Evolutionary conservation across 2,329 filamentous ascomycete genomes (phyloP), one percentile per base, ranked within the genome.

Genomic region (Cryoendolithus antarcticus): DNA sequence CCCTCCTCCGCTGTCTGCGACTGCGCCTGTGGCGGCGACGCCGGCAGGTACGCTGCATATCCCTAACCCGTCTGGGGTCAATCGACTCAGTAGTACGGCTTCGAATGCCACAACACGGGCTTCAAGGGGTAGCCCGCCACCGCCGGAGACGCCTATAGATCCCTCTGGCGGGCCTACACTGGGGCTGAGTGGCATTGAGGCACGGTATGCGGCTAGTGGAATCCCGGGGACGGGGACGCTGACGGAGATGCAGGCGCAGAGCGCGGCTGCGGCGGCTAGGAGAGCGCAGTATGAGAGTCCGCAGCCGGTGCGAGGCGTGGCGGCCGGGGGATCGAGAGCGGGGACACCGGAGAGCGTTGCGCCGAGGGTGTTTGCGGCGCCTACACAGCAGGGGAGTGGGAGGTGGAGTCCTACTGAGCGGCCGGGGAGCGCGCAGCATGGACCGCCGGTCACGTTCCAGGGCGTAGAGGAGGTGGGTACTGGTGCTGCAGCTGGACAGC

Each of bases 391-490:
- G 19, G 21, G 13, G 35, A 57, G 70, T 19, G 74, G 89, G 35
- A 86, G 88, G 24, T 96, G 89, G 91, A 96, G 89, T 7, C 91
- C 91, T 1, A 96, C 91, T 3, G 91, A 98, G 59, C 73, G 79
- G 41, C 86, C 88, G 1, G 86, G 86, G 27, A 80, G 80, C 45
- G 81, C 86, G 38, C 85, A 86, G 4, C 86, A 94, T 63, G 88
- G 88, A 0, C 86, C 86, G 24, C 86, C 89, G 1, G 86, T 83
- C 0, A 82, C 93, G 1, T 96, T 95, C 51, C 89, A 95, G 62
- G 91, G 91, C 6, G 74, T 76, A 38, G 80, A 80, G 47, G 78
- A 83, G 44, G 77, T 88, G 4, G 61, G 71, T 9, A 36, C 41
- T 35, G 48, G 47, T 19, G 39, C 43, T 13, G 41, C 43, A 13